Base-by-base conservation (phyloP, 2,329 filamentous ascomycete genomes). In the Penicillium verrucosum region DNA sequence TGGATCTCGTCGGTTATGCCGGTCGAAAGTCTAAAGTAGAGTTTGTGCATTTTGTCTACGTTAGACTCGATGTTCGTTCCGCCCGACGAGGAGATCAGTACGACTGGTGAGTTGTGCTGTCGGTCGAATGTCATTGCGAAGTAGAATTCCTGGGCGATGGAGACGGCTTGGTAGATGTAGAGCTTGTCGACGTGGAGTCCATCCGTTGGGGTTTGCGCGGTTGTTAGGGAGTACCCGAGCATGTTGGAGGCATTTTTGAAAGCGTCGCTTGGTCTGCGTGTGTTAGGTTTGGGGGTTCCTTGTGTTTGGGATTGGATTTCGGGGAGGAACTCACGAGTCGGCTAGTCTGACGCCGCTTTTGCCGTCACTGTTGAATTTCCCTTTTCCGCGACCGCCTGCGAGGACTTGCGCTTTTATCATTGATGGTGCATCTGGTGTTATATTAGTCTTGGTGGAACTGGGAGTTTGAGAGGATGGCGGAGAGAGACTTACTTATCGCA, bases 81-180 rank as follows among this genome's bases (percentile, higher is more conserved):
- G 2, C 71, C 71, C 51, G 27, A 64, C 68, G 16, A 34, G 5
- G 73, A 77, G 1, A 78, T 60, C 5, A 78, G 60, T 4, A 81
- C 61, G 0, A 69, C 63, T 0, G 79, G 79, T 12, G 62, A 65
- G 48, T 65, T 73, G 14, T 66, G 68, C n/a, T 77, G 72, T 4
- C 79, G 75, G 43, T 81, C 77, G 37, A 81, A 69, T 0, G 73
- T 73, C 46, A 81, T 68, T 7, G 73, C 69, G 0, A 81, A 48
- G 51, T 77, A 78, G 70, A 73, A 81, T 48, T 73, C 66, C 1
- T 72, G 59, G 0, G 68, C 67, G 16, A 67, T 59, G 7, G 68
- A 38, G 0, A 74, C 47, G 0, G 60, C 38, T 61, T 78, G 70
- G 29, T 73, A 67, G 18, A 80, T 68, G 51, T 75, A 76, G 0